Evolutionary conservation across 108 stramenopile species (phyloP).

Genomic region (Cyclotella sp.): DNA sequence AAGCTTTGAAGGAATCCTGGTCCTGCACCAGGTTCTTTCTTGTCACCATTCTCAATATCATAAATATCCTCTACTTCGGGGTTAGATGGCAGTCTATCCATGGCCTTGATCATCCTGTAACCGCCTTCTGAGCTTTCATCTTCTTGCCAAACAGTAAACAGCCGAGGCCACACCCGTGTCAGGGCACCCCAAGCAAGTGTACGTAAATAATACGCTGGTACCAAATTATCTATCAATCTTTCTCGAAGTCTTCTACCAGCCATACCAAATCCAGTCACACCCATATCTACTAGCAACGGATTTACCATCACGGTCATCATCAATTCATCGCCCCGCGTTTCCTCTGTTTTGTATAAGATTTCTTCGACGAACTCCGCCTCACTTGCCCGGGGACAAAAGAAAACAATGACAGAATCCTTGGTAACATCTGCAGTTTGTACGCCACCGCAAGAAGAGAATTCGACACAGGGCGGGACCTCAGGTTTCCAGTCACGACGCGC

Average conservation of each 20-base stretch:
- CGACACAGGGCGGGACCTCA: slow-evolving; percentile 75
- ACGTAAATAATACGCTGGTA: slow-evolving; percentile 83
- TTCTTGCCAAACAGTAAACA: slow-evolving; percentile 92
- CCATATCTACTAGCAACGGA: slow-evolving; percentile 94
- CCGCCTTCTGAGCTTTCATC: slow-evolving; percentile 84
- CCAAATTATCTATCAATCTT: slow-evolving; percentile 78
- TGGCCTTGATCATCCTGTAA: slow-evolving; percentile 73
- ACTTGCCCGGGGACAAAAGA: slow-evolving; percentile 85
- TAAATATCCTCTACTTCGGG: slow-evolving; percentile 90
- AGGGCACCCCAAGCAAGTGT: slow-evolving; percentile 93
- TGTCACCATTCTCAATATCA: slow-evolving; percentile 70
- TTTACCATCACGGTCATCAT: slow-evolving; percentile 88
- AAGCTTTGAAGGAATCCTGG: slow-evolving; percentile 71
- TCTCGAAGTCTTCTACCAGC: slow-evolving; percentile 90
- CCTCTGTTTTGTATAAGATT: slow-evolving; percentile 57
- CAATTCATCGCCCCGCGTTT: slow-evolving; percentile 43
- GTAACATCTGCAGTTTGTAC: slow-evolving; percentile 63
- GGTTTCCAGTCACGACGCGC: slow-evolving; percentile 87
- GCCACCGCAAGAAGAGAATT: slow-evolving; percentile 75
- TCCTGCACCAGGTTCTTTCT: slow-evolving; percentile 48
- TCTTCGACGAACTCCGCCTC: slow-evolving; percentile 77
- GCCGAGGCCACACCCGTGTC: slow-evolving; percentile 67
- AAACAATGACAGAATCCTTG: slow-evolving; percentile 66
- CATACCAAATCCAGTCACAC: slow-evolving; percentile 95
- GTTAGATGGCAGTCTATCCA: slow-evolving; percentile 76